Percentiles rank a stretch among this genome's conserved stretches.
phyloP scores from a whole-genome alignment of 129 eudicot species.

The Tagetes patula region DNA sequence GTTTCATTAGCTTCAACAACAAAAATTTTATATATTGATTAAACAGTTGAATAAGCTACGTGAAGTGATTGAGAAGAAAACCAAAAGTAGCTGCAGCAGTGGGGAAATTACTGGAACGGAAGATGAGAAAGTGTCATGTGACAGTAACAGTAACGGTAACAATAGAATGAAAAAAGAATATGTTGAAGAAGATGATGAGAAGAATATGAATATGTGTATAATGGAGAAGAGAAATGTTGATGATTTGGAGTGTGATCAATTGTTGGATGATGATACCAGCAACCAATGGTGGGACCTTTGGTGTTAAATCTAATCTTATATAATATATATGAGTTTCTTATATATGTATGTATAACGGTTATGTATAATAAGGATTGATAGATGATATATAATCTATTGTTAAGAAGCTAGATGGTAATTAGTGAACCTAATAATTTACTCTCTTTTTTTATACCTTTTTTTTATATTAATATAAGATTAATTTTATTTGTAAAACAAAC shows the following conservation, averaged over 20 bases:
- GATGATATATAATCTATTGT: slow-evolving; percentile 8
- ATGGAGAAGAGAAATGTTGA: slow-evolving; percentile 32
- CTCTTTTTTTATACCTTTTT: no score
- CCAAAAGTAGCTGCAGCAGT: slow-evolving; percentile 1
- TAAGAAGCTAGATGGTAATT: not conserved
- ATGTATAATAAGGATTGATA: slow-evolving; percentile 24
- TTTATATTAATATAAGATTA: no score
- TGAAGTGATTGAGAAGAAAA: slow-evolving; percentile 29
- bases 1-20: not conserved
- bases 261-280: slow-evolving; percentile 35
- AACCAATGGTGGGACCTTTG: slow-evolving; percentile 70
- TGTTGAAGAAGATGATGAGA: slow-evolving; percentile 25
- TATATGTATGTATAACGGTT: slow-evolving; percentile 12
- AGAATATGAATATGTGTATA: slow-evolving; percentile 32
- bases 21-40: not conserved
- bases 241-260: slow-evolving; percentile 34
- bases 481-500: not conserved
- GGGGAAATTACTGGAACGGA: slow-evolving; percentile 30
- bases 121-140: slow-evolving; percentile 16
- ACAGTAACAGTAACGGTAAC: slow-evolving; percentile 32
- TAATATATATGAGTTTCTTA: not conserved
- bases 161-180: slow-evolving; percentile 41
- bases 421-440: not conserved
- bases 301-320: slow-evolving; percentile 34
- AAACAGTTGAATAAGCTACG: slow-evolving; percentile 52